Evolutionary conservation across 2,329 filamentous ascomycete genomes (phyloP), one percentile per base, ranked within the genome.

Genomic region (Fusarium tjaetaba): DNA sequence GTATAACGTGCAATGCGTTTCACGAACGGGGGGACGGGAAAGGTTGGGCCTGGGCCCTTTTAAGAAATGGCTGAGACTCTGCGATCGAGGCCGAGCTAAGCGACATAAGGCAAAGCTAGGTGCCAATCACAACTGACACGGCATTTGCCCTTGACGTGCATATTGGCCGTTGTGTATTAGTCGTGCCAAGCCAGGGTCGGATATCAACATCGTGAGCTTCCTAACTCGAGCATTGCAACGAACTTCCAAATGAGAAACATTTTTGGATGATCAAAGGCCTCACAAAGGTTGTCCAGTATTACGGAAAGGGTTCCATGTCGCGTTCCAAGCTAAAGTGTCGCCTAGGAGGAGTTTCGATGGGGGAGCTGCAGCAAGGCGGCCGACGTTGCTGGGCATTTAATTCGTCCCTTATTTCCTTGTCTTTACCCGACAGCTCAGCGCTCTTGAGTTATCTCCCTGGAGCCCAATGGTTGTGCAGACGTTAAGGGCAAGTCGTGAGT

Each of bases 361-460:
- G 66, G 68, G 43, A 73, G 61, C 65, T 73, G 70, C 70, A 71
- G 70, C 52, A 63, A 66, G 70, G 70, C 70, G 70, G 70, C 70
- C 70, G 70, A 73, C 70, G 60, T 61, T 66, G 41, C 56, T 70
- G 46, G 49, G 46, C 63, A 64, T 46, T 56, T 73, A 55, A 73
- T 73, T 71, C 71, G 71, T 60, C 59, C 52, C 55, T 38, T 65
- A 38, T 51, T 49, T 45, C 62, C 41, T 61, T 41, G 34, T 24
- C 49, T 73, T 73, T 73, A 57, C 51, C 70, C 65, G 65, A 52
- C 55, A 52, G 51, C 56, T 70, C 49, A 59, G 48, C 45, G 38
- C 36, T 42, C 30, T 52, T 64, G 14, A 58, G 45, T 70, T 49
- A 65, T 65, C 59, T 41, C 43, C 18, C 36, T 51, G 42, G 52